Evolutionary conservation across 257 asterid species (phyloP).

Genomic region (Leptodermis oblonga): DNA sequence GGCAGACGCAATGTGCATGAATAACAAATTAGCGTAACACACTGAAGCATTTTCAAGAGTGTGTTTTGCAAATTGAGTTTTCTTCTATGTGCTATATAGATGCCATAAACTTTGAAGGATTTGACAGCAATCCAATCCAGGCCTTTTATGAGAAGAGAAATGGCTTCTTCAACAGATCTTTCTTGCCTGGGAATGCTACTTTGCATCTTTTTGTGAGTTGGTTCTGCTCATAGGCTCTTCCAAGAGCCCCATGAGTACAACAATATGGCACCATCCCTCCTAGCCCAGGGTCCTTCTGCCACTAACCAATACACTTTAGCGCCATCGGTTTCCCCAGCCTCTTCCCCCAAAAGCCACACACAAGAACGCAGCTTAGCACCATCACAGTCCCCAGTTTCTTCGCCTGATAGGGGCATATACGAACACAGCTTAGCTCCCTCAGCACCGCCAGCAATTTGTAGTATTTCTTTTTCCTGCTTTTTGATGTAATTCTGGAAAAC

Average conservation of each 20-base stretch:
- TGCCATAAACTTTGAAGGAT: neutral
- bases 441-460: no score
- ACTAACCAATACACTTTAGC: neutral
- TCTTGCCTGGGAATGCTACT: slow-evolving; percentile 2
- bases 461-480: no score
- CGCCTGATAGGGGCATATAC: no score
- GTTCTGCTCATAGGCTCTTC: slow-evolving; percentile 22
- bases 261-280: neutral
- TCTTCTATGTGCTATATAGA: neutral
- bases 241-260: neutral
- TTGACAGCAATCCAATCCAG: neutral
- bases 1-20: slow-evolving; percentile 14
- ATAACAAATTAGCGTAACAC: neutral
- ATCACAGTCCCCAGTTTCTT: neutral
- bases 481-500: no score
- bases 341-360: neutral
- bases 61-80: slow-evolving; percentile 2
- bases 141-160: no score
- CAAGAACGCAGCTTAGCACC: neutral
- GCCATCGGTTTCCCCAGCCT: neutral
- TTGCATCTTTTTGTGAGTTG: slow-evolving; percentile 2
- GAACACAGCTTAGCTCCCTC: no score
- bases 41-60: neutral
- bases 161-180: slow-evolving; percentile 18
- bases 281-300: neutral